Conservation (phyloP, 179 eudicot genomes). For the Silene vulgaris region DNA sequence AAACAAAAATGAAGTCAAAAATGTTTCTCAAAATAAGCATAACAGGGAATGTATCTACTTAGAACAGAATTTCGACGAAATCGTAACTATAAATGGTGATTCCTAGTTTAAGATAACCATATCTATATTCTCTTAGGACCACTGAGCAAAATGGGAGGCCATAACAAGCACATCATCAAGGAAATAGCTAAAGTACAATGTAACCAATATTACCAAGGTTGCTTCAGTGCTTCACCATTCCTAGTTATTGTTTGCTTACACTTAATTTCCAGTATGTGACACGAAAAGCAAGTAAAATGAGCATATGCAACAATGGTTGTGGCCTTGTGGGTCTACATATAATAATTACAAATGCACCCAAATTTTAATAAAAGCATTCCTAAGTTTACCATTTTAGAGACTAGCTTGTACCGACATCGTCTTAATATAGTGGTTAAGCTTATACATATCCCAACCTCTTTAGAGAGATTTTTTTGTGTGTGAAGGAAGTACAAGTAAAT, state of each 20-base stretch:
- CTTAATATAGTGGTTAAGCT: too few relatives aligned
- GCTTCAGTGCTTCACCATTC: constrained; percentile 29
- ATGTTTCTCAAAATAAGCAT: neutral
- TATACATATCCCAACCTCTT: too few relatives aligned
- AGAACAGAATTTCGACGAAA: constrained; percentile 4
- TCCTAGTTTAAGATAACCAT: constrained; percentile 11
- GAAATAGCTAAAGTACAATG: constrained; percentile 16
- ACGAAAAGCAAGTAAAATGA: constrained; percentile 26
- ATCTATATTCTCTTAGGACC: constrained; percentile 15
- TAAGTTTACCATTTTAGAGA: neutral
- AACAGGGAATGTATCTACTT: constrained; percentile 12
- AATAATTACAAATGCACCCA: neutral
- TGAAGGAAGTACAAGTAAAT: neutral
- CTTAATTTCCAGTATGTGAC: constrained; percentile 19
- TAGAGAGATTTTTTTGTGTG: neutral
- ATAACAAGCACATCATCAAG: constrained; percentile 15
- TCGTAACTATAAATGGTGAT: neutral
- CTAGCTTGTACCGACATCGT: too few relatives aligned
- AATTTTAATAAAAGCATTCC: neutral
- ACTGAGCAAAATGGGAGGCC: constrained; percentile 28
- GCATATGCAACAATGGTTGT: constrained; percentile 9
- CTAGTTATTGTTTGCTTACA: constrained; percentile 27
- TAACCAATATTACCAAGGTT: constrained; percentile 21
- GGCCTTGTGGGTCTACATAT: constrained; percentile 13
- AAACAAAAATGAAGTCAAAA: constrained; percentile 11